Evolutionary conservation across 2,329 filamentous ascomycete species (phyloP).

Genomic region (Trichoderma polysporum): DNA sequence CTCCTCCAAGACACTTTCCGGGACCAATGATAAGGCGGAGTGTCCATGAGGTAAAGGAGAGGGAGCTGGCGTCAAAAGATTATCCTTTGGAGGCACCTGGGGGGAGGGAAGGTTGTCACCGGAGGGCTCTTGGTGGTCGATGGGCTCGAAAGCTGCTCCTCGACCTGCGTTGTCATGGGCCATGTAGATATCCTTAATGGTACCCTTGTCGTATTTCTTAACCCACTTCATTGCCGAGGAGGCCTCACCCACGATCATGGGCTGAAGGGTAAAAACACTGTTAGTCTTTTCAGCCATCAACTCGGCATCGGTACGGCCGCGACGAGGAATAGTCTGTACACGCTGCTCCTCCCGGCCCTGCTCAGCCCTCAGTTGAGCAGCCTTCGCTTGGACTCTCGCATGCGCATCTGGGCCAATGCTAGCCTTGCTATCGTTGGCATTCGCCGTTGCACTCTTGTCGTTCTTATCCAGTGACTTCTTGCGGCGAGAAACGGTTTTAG

Average conservation of each 20-base stretch:
- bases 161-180: conserved; percentile 70
- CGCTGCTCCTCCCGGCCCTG: conserved; percentile 58
- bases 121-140: conserved; percentile 27
- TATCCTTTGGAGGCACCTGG: conserved; percentile 45
- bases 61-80: conserved; percentile 20
- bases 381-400: conserved; percentile 87
- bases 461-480: conserved; percentile 56
- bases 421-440: conserved; percentile 64
- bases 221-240: conserved; percentile 97
- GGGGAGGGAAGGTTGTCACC: conserved; percentile 33
- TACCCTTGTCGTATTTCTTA: conserved; percentile 87
- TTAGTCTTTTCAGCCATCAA: conserved; percentile 71
- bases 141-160: conserved; percentile 46
- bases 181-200: conserved; percentile 82
- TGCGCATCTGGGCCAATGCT: conserved; percentile 90
- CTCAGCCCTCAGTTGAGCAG: conserved; percentile 74
- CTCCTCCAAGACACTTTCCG: conserved; percentile 15
- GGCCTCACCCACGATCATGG: conserved; percentile 79
- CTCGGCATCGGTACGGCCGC: conserved; percentile 57
- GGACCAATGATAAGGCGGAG: conserved; percentile 28
- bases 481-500: conserved; percentile 61
- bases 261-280: conserved; percentile 86
- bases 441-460: conserved; percentile 44
- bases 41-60: conserved; percentile 21
- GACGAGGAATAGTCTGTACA: conserved; percentile 43